Evolutionary conservation across 2,329 filamentous ascomycete genomes (phyloP).

Genomic region (Colletotrichum australisinense): DNA sequence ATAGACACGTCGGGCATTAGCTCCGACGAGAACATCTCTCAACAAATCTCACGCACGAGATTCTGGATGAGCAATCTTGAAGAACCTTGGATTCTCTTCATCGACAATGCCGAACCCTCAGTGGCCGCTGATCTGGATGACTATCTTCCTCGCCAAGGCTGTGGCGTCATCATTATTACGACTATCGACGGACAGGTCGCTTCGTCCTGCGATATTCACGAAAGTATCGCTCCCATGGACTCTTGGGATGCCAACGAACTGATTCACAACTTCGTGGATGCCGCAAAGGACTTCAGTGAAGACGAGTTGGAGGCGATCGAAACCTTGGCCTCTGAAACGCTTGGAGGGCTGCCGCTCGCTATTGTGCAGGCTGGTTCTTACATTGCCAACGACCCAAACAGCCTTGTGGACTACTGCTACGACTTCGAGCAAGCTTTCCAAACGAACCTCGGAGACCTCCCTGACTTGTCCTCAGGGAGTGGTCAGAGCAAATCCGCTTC

Average conservation of each 20-base stretch:
- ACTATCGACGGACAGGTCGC: background rate
- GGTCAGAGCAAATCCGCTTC: no score
- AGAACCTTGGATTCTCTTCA: background rate
- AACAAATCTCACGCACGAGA: background rate
- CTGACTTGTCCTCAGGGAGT: background rate
- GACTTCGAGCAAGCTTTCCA: background rate
- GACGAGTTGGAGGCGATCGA: background rate
- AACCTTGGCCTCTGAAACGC: background rate
- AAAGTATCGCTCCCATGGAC: background rate
- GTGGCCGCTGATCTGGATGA: background rate
- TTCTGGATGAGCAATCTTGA: background rate
- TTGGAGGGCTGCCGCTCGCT: background rate
- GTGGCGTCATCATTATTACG: background rate
- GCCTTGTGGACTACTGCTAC: background rate
- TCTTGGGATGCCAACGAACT: background rate
- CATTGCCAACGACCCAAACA: background rate
- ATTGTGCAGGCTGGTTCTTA: background rate
- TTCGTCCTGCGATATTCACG: background rate
- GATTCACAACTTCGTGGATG: background rate
- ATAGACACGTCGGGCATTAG: background rate
- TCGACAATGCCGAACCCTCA: background rate
- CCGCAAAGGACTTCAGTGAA: background rate
- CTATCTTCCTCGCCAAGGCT: background rate
- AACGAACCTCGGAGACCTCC: background rate
- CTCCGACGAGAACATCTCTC: background rate